phyloP scores from a whole-genome alignment of 805 yeast species.

The Ascoidea asiatica region DNA sequence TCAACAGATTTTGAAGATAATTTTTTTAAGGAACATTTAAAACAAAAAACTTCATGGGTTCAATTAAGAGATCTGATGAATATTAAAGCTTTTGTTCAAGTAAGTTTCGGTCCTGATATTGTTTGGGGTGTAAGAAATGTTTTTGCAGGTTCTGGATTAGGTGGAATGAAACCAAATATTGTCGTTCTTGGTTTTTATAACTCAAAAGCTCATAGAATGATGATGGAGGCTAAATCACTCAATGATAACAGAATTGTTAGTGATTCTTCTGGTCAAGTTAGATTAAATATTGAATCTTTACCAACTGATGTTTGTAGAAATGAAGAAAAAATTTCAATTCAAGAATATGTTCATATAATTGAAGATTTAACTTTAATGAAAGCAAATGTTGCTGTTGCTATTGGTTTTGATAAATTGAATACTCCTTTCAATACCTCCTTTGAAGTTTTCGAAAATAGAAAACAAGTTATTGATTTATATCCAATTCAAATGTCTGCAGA shows the following conservation, averaged over 20 bases:
- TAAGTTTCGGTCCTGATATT: constrained; percentile 73
- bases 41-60: constrained; percentile 72
- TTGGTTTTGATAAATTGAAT: constrained; percentile 58
- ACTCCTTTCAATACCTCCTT: constrained; percentile 40
- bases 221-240: neutral
- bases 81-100: constrained; percentile 89
- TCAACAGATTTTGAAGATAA: neutral
- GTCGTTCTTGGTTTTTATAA: constrained; percentile 87
- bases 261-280: constrained; percentile 3
- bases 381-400: constrained; percentile 88
- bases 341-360: constrained; percentile 83
- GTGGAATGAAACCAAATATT: constrained; percentile 96
- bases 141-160: constrained; percentile 87
- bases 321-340: constrained; percentile 54
- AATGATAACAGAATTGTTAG: constrained; percentile 2
- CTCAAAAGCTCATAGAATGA: constrained; percentile 22
- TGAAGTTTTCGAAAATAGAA: constrained; percentile 18
- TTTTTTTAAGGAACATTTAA: constrained; percentile 45
- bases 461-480: constrained; percentile 69
- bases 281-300: constrained; percentile 17
- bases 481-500: constrained; percentile 96
- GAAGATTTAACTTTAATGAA: constrained; percentile 85
- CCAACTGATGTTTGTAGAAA: constrained; percentile 74
- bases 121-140: constrained; percentile 96
- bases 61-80: constrained; percentile 64